Evolutionary conservation across 495 filamentous ascomycete genomes (phyloP).

Genomic region (Aspergillus taichungensis): DNA sequence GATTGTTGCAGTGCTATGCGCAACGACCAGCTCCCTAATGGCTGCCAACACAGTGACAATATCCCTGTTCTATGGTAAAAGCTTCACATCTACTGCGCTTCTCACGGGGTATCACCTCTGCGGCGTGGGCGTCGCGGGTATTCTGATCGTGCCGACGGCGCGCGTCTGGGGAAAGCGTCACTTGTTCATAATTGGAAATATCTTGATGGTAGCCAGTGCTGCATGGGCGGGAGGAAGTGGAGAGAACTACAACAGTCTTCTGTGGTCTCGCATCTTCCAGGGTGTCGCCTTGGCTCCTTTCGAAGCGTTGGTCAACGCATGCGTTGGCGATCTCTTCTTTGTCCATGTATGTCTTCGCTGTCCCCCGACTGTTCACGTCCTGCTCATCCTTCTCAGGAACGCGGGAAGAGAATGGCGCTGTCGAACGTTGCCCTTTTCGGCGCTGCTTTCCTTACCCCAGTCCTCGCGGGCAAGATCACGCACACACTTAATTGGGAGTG

Average conservation of each 20-base stretch:
- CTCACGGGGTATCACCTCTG: slow-evolving; percentile 84
- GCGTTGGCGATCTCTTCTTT: slow-evolving; percentile 68
- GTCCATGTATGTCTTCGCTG: slow-evolving; percentile 52
- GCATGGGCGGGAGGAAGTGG: slow-evolving; percentile 71
- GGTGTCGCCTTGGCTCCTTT: slow-evolving; percentile 69
- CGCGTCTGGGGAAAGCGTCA: slow-evolving; percentile 89
- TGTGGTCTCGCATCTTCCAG: slow-evolving; percentile 71
- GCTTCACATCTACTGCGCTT: slow-evolving; percentile 65
- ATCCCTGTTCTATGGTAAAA: slow-evolving; percentile 45
- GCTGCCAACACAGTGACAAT: slow-evolving; percentile 78
- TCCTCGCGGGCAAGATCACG: slow-evolving; percentile 81
- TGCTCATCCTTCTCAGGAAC: slow-evolving; percentile 41
- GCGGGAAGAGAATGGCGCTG: slow-evolving; percentile 83
- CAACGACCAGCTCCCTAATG: slow-evolving; percentile 72
- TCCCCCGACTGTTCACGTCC: background rate
- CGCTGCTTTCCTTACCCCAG: slow-evolving; percentile 85
- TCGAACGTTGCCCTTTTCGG: slow-evolving; percentile 85
- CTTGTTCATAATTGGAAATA: slow-evolving; percentile 68
- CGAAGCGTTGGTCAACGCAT: slow-evolving; percentile 67
- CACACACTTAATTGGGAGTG: slow-evolving; percentile 64
- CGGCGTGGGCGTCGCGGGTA: slow-evolving; percentile 70
- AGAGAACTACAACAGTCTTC: slow-evolving; percentile 55
- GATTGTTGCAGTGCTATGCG: slow-evolving; percentile 69
- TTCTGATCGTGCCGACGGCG: slow-evolving; percentile 80
- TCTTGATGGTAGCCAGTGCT: slow-evolving; percentile 62